Evolutionary conservation across 352 stramenopile genomes (phyloP).

Genomic region (Achlya hypogyna): DNA sequence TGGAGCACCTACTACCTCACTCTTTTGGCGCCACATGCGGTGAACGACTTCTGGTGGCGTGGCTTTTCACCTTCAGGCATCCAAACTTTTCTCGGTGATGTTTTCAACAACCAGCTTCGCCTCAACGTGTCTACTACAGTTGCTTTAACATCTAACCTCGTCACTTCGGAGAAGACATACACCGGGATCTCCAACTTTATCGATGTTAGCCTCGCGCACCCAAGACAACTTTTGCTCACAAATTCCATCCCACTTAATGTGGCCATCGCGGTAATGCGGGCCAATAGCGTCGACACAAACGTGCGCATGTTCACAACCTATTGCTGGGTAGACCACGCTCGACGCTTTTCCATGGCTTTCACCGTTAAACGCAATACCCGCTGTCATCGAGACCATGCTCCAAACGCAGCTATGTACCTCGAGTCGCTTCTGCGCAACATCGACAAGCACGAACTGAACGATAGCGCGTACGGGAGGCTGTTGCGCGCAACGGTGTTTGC

Average conservation of each 20-base stretch:
- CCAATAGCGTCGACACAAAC: not conserved
- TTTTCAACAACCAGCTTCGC: not conserved
- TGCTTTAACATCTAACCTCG: not conserved
- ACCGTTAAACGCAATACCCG: not conserved
- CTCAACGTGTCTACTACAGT: not conserved
- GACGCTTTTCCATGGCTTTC: not conserved
- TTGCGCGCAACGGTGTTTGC: not conserved
- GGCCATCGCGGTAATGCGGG: not conserved
- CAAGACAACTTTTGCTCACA: not conserved
- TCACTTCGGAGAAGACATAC: not conserved
- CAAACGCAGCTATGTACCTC: not conserved
- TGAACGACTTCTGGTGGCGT: conserved; percentile 3
- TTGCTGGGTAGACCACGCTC: not conserved
- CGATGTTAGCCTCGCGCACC: not conserved
- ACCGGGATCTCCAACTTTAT: not conserved
- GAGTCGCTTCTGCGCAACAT: not conserved
- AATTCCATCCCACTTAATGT: not conserved
- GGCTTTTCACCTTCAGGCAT: not conserved
- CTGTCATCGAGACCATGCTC: not conserved
- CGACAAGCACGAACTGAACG: not conserved
- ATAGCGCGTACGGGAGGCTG: not conserved
- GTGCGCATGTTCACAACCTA: not conserved
- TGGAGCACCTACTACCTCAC: no score
- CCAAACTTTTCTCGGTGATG: not conserved
- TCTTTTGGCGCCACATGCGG: not conserved